Conservation (phyloP, 768 basidiomycete species). For the Dacryopinax spathularia region DNA sequence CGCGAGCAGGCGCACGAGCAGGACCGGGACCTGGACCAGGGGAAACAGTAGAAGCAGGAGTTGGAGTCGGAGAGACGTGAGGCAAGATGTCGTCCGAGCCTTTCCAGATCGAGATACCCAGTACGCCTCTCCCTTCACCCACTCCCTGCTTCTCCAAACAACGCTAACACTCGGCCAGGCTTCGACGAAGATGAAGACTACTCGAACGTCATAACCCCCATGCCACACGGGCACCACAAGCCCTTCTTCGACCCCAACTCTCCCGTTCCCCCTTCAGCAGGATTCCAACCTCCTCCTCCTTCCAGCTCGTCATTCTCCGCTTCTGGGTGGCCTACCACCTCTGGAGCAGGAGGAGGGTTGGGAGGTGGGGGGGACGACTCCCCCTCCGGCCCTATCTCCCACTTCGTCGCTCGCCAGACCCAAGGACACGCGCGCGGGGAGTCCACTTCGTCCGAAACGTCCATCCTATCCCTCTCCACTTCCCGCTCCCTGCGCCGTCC, state of each 20-base stretch:
- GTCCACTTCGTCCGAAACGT: constrained; percentile 63
- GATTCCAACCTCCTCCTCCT: neutral
- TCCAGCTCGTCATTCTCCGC: no score
- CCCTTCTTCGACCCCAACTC: neutral
- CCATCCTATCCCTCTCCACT: constrained; percentile 30
- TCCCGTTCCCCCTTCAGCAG: neutral
- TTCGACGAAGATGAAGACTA: constrained; percentile 1
- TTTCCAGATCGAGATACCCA: constrained; percentile 1
- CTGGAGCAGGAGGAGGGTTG: no score
- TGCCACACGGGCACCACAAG: neutral
- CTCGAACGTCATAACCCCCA: neutral
- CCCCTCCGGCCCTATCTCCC: neutral
- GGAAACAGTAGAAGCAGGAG: no score
- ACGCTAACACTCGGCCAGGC: neutral
- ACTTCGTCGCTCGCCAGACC: neutral
- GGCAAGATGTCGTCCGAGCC: neutral
- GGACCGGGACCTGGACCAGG: no score
- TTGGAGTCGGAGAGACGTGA: neutral
- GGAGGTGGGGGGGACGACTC: neutral
- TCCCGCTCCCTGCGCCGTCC: neutral
- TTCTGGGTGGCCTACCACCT: no score
- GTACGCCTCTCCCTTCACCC: neutral
- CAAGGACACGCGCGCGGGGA: constrained; percentile 70
- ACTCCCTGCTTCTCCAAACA: neutral
- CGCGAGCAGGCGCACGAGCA: no score